These are phyloP conservation scores for Calonectria pteridis DNA, from an alignment of 2,329 filamentous ascomycete genomes.

Conservation along the genomic window DNA sequence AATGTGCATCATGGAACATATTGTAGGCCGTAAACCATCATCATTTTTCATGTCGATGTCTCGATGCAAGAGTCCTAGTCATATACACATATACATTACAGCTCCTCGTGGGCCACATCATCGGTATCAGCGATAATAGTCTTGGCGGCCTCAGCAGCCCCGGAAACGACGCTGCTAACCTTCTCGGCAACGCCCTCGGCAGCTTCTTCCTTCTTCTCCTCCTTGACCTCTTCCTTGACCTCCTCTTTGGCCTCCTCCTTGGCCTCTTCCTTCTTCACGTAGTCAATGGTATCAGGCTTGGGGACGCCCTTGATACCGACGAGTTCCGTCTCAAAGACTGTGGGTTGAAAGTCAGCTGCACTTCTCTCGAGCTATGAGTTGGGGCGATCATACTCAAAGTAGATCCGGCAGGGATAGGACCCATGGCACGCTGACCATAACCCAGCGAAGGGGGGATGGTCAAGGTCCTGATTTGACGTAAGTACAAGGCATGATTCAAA, in stretches of 20 bases:
- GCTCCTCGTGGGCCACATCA: slow-evolving; percentile 72
- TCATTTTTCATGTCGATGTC: slow-evolving; percentile 2
- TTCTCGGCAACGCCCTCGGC: slow-evolving; percentile 43
- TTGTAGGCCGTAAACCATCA: slow-evolving; percentile 12
- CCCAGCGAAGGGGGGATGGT: slow-evolving; percentile 90
- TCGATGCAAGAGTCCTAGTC: slow-evolving; percentile 27
- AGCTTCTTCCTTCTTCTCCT: slow-evolving; percentile 21
- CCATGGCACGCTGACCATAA: slow-evolving; percentile 82
- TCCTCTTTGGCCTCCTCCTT: slow-evolving; percentile 42
- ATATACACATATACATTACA: slow-evolving; percentile 53
- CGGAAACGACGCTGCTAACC: slow-evolving; percentile 57
- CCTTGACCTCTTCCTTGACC: neutral
- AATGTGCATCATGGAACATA: slow-evolving; percentile 8
- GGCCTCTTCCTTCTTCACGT: slow-evolving; percentile 43
- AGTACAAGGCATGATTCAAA: slow-evolving; percentile 18
- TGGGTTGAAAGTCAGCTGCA: slow-evolving; percentile 14
- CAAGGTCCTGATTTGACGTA: slow-evolving; percentile 68
- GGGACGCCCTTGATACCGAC: slow-evolving; percentile 83
- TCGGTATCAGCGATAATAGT: slow-evolving; percentile 67
- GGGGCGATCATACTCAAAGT: slow-evolving; percentile 73
- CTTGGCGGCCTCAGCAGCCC: slow-evolving; percentile 64
- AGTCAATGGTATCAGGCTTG: slow-evolving; percentile 53
- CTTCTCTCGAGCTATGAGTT: slow-evolving; percentile 33
- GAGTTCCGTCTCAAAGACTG: slow-evolving; percentile 93
- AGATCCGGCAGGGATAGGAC: slow-evolving; percentile 85